Evolutionary conservation across 2,329 filamentous ascomycete genomes (phyloP), one percentile per base, ranked within the genome.

Genomic region (Cadophora sp.): DNA sequence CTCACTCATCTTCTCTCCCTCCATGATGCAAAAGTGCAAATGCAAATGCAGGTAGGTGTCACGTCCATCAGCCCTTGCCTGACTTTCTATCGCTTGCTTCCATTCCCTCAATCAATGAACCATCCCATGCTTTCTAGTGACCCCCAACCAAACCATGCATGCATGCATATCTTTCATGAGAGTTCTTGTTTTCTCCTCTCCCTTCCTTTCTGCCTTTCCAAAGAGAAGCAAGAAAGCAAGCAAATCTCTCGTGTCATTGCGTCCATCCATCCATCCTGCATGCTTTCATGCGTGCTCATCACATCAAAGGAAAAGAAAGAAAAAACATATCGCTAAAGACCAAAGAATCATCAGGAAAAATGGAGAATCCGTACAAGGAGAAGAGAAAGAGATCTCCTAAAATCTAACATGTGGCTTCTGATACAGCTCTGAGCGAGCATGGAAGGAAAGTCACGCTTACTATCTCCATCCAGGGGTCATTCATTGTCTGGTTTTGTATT

Each of bases 41-140:
- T 58, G 33, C 55, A 58, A 41, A 58, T 58, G 55, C 55, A 58
- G 55, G 55, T 18, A 58, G 11, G 9, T 50, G 11, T 7, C 27
- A 9, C n/a, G 18, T n/a, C 7, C 43, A 22, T 11, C 5, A 8
- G 20, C 5, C 30, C n/a, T 30, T 30, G 18, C 53, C 33, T 56
- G 55, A 43, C 55, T 41, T 20, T 58, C 55, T 58, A 41, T 58
- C 33, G 33, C 55, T 22, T 58, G 7, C 14, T 53, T 6, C 27
- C 27, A 30, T 30, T 30, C 24, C 6, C 27, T 53, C 24, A n/a
- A 53, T 33, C 50, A 33, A 53, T 53, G 22, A 56, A 56, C 24
- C 53, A 14, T 11, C 6, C 20, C 41, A 14, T 8, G 20, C 55
- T 24, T 56, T 43, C 55, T 41, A 22, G 20, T 27, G 5, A 43